Evolutionary conservation across 2,329 filamentous ascomycete species (phyloP).

Genomic region (Aureobasidium sp.): DNA sequence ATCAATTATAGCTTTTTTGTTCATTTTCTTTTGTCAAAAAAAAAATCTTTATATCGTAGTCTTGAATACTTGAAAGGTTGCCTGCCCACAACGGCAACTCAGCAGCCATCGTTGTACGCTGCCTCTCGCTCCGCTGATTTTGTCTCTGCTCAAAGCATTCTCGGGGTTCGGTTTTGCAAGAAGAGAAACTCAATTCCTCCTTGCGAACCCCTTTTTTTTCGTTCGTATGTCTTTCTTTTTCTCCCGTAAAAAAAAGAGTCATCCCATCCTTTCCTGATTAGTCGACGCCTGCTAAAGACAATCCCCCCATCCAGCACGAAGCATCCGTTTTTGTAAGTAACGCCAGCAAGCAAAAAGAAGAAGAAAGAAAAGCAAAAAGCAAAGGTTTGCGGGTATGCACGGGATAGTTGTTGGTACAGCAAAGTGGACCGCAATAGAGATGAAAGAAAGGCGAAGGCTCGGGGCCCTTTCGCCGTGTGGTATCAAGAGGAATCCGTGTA

Average conservation of each 20-base stretch:
- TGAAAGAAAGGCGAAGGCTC: neutral
- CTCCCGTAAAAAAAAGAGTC: neutral
- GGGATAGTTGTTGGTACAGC: constrained; percentile 8
- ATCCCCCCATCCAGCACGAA: neutral
- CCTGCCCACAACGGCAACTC: neutral
- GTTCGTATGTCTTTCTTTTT: neutral
- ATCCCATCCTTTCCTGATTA: constrained; percentile 2
- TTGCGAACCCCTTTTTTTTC: neutral
- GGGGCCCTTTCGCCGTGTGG: constrained; percentile 3
- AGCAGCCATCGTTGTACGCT: neutral
- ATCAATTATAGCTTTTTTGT: neutral
- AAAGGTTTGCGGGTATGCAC: constrained; percentile 7
- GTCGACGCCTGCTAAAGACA: constrained; percentile 4
- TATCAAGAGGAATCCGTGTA: neutral
- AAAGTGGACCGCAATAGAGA: constrained; percentile 1
- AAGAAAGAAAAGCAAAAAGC: neutral
- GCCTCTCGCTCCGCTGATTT: neutral
- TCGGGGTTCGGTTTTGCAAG: neutral
- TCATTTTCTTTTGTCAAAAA: neutral
- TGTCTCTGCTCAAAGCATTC: neutral
- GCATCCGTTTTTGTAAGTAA: constrained; percentile 12
- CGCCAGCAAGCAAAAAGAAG: neutral
- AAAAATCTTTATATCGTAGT: neutral
- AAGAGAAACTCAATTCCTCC: neutral
- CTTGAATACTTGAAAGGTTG: neutral